Base-by-base conservation (phyloP, 1,139 yeast species). In the Taphrina sp. region DNA sequence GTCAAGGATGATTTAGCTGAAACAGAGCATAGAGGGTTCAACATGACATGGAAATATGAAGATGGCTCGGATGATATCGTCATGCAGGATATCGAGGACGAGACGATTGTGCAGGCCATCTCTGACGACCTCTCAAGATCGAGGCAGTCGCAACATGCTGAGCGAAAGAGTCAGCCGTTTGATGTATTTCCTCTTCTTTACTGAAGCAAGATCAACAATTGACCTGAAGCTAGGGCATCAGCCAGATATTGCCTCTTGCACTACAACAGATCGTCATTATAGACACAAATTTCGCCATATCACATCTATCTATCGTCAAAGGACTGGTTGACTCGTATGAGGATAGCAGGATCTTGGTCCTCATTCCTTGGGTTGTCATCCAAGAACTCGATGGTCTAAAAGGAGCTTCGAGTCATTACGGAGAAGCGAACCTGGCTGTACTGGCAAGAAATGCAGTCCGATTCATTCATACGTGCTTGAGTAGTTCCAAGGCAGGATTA, bases 331-430 rank as follows among this genome's bases (percentile, higher is more conserved):
- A 63, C 1, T 56, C 76, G 2, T 77, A 78, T 3, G 58, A 61
- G 0, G 60, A 69, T 16, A 81, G 73, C 63, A 72, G 76, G 14
- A 76, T 81, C 39, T 67, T 70, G 29, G 71, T 89, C 1, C 73
- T 89, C 0, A 72, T 90, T 1, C 97, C 96, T 0, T 72, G 73
- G 14, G 78, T 82, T 0, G 94, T 85, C 1, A 72, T 87, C 35
- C 75, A 73, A 44, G 97, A 90, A 66, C 73, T 90, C 23, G 96
- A 90, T 68, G 92, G 90, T 0, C 72, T 89, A 58, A 89, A 89
- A 65, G 24, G 16, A 10, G 29, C 55, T 26, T 23, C 41, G 33
- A 23, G 54, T 24, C 14, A 34, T 29, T 33, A 35, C 44, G 49
- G 34, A n/a, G 37, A 43, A 12, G 52, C 39, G 10, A 29, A 41